Evolutionary conservation across 192 early-diverging fungal genomes (phyloP).

Genomic region (Entomortierella beljakovae): DNA sequence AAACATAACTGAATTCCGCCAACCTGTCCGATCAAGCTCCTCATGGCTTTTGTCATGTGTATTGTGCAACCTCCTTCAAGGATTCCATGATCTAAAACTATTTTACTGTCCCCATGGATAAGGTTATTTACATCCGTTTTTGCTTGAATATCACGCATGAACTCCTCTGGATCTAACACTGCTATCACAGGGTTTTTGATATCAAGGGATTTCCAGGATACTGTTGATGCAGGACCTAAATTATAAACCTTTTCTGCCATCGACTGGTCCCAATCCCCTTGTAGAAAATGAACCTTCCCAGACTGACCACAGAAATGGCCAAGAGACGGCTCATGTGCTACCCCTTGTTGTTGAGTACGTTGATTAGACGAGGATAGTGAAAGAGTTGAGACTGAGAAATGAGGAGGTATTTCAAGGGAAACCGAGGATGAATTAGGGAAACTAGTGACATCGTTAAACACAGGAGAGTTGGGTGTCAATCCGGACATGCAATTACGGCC

Average conservation of each 20-base stretch:
- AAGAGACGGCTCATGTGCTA: slow-evolving; percentile 21
- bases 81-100: slow-evolving; percentile 16
- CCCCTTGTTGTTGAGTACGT: background rate
- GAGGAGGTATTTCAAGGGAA: slow-evolving; percentile 2
- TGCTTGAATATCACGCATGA: slow-evolving; percentile 19
- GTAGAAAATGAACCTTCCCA: slow-evolving; percentile 51
- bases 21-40: slow-evolving; percentile 44
- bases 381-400: slow-evolving; percentile 2
- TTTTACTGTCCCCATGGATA: background rate
- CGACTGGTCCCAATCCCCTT: slow-evolving; percentile 55
- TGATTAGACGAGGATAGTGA: slow-evolving; percentile 3
- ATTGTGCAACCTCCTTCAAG: slow-evolving; percentile 52
- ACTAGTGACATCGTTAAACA: slow-evolving; percentile 9
- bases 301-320: slow-evolving; percentile 55
- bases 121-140: background rate
- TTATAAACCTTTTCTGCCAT: slow-evolving; percentile 56
- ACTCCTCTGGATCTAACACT: slow-evolving; percentile 40
- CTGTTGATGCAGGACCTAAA: slow-evolving; percentile 47
- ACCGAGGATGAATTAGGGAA: background rate
- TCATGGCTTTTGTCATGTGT: slow-evolving; percentile 51
- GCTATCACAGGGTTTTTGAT: slow-evolving; percentile 49
- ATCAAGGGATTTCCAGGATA: slow-evolving; percentile 44
- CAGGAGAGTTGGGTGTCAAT: background rate
- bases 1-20: slow-evolving; percentile 54
- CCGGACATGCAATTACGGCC: slow-evolving; percentile 33